These are phyloP conservation scores for Scleroderma bovista DNA, from an alignment of 768 basidiomycete genomes.

Conservation along the genomic window DNA sequence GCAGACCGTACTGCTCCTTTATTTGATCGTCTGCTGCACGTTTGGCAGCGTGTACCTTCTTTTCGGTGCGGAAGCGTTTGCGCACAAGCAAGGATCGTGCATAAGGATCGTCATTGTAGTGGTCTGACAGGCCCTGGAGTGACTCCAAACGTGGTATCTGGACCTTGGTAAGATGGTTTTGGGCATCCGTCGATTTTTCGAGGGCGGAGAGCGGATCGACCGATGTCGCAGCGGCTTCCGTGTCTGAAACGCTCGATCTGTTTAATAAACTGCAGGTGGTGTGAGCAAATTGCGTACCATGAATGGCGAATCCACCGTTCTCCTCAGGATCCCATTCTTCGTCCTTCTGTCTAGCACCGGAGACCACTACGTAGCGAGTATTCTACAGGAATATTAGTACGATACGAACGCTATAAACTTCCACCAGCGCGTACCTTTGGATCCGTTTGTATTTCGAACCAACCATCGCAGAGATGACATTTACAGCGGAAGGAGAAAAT, in stretches of 20 bases:
- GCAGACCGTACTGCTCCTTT: conserved; percentile 73
- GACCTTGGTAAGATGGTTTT: conserved; percentile 65
- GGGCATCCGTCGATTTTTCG: conserved; percentile 82
- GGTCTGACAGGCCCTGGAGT: conserved; percentile 70
- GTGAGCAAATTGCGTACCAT: conserved; percentile 46
- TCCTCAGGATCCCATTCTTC: conserved; percentile 98
- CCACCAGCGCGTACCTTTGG: conserved; percentile 62
- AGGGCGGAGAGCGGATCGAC: conserved; percentile 82
- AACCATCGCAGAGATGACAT: conserved; percentile 92
- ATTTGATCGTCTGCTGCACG: conserved; percentile 65
- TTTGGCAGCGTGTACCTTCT: conserved; percentile 70
- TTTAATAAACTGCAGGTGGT: background rate
- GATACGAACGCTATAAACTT: background rate
- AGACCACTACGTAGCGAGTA: conserved; percentile 87
- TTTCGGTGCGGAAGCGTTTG: conserved; percentile 80
- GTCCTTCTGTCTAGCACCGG: conserved; percentile 91
- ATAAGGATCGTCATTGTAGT: conserved; percentile 84
- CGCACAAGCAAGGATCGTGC: conserved; percentile 67
- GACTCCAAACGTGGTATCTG: conserved; percentile 78
- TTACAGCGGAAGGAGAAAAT: conserved; percentile 97
- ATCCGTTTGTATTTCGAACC: conserved; percentile 98
- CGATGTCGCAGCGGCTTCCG: conserved; percentile 56
- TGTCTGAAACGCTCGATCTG: conserved; percentile 41
- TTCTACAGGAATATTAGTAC: conserved; percentile 50
- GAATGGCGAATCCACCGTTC: conserved; percentile 86